phyloP scores from a whole-genome alignment of 1,284 basidiomycete species.

The Ustilago vetiveriae region DNA sequence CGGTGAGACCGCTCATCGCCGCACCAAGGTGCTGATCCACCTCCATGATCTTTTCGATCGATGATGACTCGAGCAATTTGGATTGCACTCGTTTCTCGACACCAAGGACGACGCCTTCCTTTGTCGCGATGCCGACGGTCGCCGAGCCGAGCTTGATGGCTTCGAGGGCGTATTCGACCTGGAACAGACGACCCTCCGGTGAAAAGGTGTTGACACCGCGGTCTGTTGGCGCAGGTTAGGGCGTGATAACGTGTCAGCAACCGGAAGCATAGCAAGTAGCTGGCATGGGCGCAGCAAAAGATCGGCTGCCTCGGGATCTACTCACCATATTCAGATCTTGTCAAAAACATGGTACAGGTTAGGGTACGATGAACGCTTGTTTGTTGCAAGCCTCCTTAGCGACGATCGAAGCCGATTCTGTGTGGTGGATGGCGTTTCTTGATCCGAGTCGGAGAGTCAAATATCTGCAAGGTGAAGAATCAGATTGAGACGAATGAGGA shows the following conservation, averaged over 20 bases:
- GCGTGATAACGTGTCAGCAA: slow-evolving; percentile 1
- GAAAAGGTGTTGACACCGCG: slow-evolving; percentile 99
- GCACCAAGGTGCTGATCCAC: slow-evolving; percentile 96
- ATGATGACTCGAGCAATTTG: slow-evolving; percentile 89
- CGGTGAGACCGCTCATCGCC: slow-evolving; percentile 97
- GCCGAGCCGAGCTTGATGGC: slow-evolving; percentile 80
- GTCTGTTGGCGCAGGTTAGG: slow-evolving; percentile 71
- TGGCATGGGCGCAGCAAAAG: not conserved
- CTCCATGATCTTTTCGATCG: slow-evolving; percentile 99
- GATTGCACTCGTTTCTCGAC: slow-evolving; percentile 99
- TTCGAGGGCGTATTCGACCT: slow-evolving; percentile 95
- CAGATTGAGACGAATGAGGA: not conserved
- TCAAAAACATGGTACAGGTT: slow-evolving; percentile 76
- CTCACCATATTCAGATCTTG: slow-evolving; percentile 89
- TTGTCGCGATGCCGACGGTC: slow-evolving; percentile 80
- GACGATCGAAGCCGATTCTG: too few species aligned
- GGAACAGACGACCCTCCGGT: slow-evolving; percentile 92
- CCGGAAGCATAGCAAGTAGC: not conserved
- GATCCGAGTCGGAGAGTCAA: too few species aligned
- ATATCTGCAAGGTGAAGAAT: not conserved
- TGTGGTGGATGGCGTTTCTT: too few species aligned
- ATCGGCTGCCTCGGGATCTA: not conserved
- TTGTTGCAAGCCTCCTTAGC: too few species aligned
- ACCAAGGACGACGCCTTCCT: slow-evolving; percentile 88
- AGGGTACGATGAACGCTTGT: not conserved